Conservation (phyloP, 352 stramenopile species). For the Phytophthora pistaciae region DNA sequence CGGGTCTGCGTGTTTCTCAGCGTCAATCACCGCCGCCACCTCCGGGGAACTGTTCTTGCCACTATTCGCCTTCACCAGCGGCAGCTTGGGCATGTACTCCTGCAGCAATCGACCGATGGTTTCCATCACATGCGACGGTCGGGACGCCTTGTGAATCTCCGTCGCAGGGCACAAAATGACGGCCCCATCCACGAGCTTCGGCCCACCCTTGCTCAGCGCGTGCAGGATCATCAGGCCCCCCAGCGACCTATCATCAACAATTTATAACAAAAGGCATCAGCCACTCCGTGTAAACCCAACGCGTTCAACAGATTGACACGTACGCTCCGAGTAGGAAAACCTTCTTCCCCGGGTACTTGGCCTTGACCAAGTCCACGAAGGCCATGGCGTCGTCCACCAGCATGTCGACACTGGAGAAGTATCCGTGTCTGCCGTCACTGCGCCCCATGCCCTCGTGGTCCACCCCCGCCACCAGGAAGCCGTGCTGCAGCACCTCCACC, state of each 20-base stretch:
- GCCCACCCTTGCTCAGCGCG: constrained; percentile 55
- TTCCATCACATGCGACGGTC: constrained; percentile 58
- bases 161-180: constrained; percentile 78
- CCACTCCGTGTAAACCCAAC: not conserved
- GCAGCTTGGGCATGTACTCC: constrained; percentile 71
- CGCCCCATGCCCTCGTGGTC: constrained; percentile 84
- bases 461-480: constrained; percentile 72
- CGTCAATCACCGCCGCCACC: constrained; percentile 60
- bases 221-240: constrained; percentile 74
- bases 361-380: constrained; percentile 62
- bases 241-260: constrained; percentile 58
- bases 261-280: constrained; percentile 16
- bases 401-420: constrained; percentile 68
- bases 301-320: constrained; percentile 16
- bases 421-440: constrained; percentile 79
- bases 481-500: constrained; percentile 64
- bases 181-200: constrained; percentile 67
- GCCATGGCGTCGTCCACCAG: constrained; percentile 78
- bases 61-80: constrained; percentile 62
- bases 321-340: constrained; percentile 80
- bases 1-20: constrained; percentile 63
- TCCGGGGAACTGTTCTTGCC: constrained; percentile 73
- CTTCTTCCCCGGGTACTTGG: constrained; percentile 71
- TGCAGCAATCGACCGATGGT: constrained; percentile 60
- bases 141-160: constrained; percentile 68